phyloP scores from a whole-genome alignment of 2,329 filamentous ascomycete species.

The Pseudogymnoascus sp. region DNA sequence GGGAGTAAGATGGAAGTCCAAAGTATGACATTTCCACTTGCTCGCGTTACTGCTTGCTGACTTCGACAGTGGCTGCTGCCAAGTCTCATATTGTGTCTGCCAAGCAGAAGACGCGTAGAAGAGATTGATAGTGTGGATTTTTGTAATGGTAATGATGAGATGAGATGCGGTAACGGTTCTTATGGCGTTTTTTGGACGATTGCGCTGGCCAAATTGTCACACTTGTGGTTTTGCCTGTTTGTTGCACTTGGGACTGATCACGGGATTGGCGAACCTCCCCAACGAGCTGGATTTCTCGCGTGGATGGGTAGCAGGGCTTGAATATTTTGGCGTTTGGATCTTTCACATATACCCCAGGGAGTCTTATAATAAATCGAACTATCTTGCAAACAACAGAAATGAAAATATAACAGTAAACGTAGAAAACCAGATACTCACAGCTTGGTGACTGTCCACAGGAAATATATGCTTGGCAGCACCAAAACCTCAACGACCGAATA shows the following conservation, averaged over 20 bases:
- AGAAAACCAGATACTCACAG: not conserved
- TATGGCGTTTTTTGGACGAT: not conserved
- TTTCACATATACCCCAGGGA: not conserved
- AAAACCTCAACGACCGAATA: not conserved
- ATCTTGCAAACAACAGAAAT: not conserved
- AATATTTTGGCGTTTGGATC: not conserved
- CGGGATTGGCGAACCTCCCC: not conserved
- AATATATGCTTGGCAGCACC: not conserved
- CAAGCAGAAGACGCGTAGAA: not conserved
- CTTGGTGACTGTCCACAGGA: not conserved
- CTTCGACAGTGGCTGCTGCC: conserved; percentile 16
- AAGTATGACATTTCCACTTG: conserved; percentile 1
- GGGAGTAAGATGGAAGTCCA: not conserved
- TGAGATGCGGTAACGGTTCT: not conserved
- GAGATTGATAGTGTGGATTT: not conserved
- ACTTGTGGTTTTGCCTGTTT: conserved; percentile 1
- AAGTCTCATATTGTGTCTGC: conserved; percentile 14
- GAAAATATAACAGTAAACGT: not conserved
- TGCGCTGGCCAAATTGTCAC: not conserved
- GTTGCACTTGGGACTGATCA: not conserved
- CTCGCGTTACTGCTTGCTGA: conserved; percentile 12
- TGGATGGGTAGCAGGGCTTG: not conserved
- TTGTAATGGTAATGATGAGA: not conserved
- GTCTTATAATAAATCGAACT: not conserved
- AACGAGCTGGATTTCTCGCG: conserved; percentile 3